phyloP scores from a whole-genome alignment of 2,329 filamentous ascomycete genomes.

The Cordyceps cicadae region DNA sequence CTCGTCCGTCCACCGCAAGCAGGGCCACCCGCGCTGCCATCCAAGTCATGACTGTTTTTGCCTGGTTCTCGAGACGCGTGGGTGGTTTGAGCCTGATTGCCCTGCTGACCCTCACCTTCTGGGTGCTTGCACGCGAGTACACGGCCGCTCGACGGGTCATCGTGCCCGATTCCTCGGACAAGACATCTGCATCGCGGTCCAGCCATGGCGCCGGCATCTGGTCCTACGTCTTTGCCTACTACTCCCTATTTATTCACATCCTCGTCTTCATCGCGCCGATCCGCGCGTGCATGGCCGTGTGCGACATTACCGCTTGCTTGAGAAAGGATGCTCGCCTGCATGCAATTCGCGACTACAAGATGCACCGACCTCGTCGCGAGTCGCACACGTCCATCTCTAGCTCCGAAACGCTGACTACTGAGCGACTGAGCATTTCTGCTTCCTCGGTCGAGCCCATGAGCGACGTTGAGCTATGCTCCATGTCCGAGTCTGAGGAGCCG shows the following conservation, averaged over 20 bases:
- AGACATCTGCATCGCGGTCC: slow-evolving; percentile 21
- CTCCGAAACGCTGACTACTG: slow-evolving; percentile 42
- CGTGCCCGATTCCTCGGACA: background rate
- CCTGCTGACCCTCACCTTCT: slow-evolving; percentile 43
- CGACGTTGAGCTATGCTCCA: slow-evolving; percentile 40
- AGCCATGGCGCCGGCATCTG: slow-evolving; percentile 38
- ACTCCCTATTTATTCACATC: slow-evolving; percentile 56
- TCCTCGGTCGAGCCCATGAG: slow-evolving; percentile 42
- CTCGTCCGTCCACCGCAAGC: background rate
- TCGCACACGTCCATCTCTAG: slow-evolving; percentile 49
- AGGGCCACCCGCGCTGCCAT: background rate
- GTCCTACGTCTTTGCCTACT: slow-evolving; percentile 53
- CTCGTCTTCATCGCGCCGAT: slow-evolving; percentile 56
- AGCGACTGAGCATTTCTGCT: slow-evolving; percentile 37
- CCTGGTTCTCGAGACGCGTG: slow-evolving; percentile 45
- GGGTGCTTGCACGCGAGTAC: slow-evolving; percentile 45
- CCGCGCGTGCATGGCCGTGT: slow-evolving; percentile 53
- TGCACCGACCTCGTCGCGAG: slow-evolving; percentile 43
- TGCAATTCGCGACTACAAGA: slow-evolving; percentile 37
- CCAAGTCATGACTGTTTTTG: slow-evolving; percentile 42
- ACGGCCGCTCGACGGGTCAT: slow-evolving; percentile 30
- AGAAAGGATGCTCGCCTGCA: slow-evolving; percentile 37
- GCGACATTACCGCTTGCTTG: slow-evolving; percentile 46
- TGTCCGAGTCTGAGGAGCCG: slow-evolving; percentile 35
- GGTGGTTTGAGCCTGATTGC: slow-evolving; percentile 48